Conservation (phyloP, 2,329 filamentous ascomycete species). For the Acephala macrosclerotiorum region DNA sequence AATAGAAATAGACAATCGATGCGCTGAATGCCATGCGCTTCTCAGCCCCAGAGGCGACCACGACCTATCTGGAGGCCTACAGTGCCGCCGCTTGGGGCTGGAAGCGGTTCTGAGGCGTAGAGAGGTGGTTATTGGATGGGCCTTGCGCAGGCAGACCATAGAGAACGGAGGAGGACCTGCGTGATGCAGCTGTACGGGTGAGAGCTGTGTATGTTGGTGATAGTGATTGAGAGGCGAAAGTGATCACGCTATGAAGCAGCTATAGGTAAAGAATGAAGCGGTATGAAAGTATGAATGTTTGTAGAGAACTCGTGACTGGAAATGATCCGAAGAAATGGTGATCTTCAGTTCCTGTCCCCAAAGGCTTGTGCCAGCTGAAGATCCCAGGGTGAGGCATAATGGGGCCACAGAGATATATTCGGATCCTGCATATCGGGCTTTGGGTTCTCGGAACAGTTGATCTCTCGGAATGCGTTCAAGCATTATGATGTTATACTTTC, state of each 20-base stretch:
- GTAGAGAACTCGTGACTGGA: neutral
- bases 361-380: constrained; percentile 1
- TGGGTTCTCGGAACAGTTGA: neutral
- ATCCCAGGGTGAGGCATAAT: neutral
- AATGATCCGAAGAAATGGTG: neutral
- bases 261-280: neutral
- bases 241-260: constrained; percentile 2
- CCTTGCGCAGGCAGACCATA: constrained; percentile 14
- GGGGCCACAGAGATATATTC: neutral
- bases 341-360: neutral
- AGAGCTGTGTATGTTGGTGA: neutral
- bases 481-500: constrained; percentile 10
- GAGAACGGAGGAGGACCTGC: constrained; percentile 24
- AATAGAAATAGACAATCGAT: neutral
- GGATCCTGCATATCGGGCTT: neutral
- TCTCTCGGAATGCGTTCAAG: neutral
- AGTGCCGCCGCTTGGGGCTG: constrained; percentile 24
- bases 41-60: constrained; percentile 13
- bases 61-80: constrained; percentile 24
- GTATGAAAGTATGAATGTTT: neutral
- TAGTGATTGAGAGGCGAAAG: neutral
- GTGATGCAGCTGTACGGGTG: neutral
- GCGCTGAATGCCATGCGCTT: constrained; percentile 14
- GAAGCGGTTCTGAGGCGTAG: constrained; percentile 22
- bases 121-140: constrained; percentile 12